A percentile compares a stretch with the other conserved stretches of the same genome.
Evolutionary conservation across 306 rosid genomes (phyloP).

Genomic region (Acacia confusa): DNA sequence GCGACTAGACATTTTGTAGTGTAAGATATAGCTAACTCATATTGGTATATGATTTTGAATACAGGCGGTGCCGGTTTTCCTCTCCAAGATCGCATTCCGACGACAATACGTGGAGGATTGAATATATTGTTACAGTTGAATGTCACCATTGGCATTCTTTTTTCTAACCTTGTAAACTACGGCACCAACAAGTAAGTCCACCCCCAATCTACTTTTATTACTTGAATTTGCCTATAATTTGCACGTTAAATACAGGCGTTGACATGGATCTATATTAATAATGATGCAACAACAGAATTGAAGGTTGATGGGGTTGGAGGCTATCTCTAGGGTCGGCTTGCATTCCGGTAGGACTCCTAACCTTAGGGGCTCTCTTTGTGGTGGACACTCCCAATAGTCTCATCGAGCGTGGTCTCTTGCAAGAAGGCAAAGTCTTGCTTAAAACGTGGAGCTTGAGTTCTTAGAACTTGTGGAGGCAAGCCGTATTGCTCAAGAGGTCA

Average conservation of each 20-base stretch:
- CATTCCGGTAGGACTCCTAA: constrained; percentile 68
- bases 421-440: constrained; percentile 69
- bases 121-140: constrained; percentile 83
- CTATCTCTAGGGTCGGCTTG: constrained; percentile 80
- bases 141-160: constrained; percentile 79
- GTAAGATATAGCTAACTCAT: background rate
- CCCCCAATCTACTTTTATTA: background rate
- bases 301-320: constrained; percentile 96
- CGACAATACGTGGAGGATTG: constrained; percentile 89
- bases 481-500: constrained; percentile 59
- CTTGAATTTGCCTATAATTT: background rate
- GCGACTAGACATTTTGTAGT: too few species aligned
- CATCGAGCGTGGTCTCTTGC: constrained; percentile 72
- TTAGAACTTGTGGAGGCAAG: constrained; percentile 77
- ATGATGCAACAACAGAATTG: constrained; percentile 40
- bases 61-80: constrained; percentile 94
- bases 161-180: constrained; percentile 77
- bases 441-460: constrained; percentile 75
- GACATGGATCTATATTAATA: background rate
- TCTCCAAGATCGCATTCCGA: constrained; percentile 89
- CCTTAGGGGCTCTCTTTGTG: constrained; percentile 71
- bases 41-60: constrained; percentile 7
- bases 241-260: background rate
- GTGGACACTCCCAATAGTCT: constrained; percentile 92
- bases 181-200: constrained; percentile 63